A percentile compares a stretch with the other conserved stretches of the same genome.
These are phyloP conservation scores for Plasmodium gaboni DNA, from an alignment of 169 alveolate species.

Conservation along the genomic window DNA sequence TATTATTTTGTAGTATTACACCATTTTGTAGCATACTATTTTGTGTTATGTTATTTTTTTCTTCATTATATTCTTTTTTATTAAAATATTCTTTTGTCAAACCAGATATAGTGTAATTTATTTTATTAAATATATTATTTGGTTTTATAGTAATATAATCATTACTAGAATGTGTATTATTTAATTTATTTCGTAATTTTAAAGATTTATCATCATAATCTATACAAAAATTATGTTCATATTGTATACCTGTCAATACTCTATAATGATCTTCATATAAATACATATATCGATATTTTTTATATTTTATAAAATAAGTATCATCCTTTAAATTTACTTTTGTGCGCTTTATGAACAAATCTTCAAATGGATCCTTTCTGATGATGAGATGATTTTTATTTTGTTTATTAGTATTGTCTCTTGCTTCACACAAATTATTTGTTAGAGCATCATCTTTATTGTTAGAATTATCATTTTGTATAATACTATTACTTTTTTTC, in stretches of 20 bases:
- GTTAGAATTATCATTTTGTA: too few relatives aligned
- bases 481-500: too few relatives aligned
- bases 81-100: constrained; percentile 6
- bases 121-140: constrained; percentile 4
- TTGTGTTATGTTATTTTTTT: background rate
- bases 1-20: background rate
- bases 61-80: background rate
- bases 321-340: constrained; percentile 11
- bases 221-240: constrained; percentile 2
- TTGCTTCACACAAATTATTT: too few relatives aligned
- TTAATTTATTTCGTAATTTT: constrained; percentile 9
- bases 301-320: constrained; percentile 18
- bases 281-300: background rate
- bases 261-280: constrained; percentile 28
- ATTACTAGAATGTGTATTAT: background rate
- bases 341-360: constrained; percentile 1
- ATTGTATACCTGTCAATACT: constrained; percentile 39
- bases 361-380: background rate
- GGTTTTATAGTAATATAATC: constrained; percentile 4
- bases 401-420: background rate
- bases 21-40: background rate
- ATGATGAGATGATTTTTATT: background rate
- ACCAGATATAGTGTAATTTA: constrained; percentile 41
- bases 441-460: too few relatives aligned
- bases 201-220: constrained; percentile 8